Percentiles rank a stretch among this genome's conserved stretches.
phyloP scores from a whole-genome alignment of 2,329 filamentous ascomycete genomes.

The Hypoxylon sp. region DNA sequence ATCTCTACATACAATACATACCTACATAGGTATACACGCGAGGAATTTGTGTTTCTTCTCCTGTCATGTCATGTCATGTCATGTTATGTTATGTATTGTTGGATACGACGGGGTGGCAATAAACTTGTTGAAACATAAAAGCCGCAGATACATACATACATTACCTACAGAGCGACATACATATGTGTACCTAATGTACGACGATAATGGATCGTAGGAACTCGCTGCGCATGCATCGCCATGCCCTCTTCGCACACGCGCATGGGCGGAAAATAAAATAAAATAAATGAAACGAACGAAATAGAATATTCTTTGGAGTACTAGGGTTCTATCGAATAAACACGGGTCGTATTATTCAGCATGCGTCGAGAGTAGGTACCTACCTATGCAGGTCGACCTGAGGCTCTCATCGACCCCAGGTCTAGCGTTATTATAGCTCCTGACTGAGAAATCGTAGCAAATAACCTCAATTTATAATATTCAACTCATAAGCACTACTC shows the following conservation, averaged over 20 bases:
- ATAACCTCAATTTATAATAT: not conserved
- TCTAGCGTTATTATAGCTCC: too few relatives aligned
- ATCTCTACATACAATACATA: not conserved
- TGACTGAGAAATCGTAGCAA: too few relatives aligned
- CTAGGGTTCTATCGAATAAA: not conserved
- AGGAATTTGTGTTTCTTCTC: not conserved
- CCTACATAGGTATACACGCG: not conserved
- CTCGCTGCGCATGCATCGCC: not conserved
- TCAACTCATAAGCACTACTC: not conserved
- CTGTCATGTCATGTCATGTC: not conserved
- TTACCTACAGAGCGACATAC: not conserved
- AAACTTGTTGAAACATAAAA: slow-evolving; percentile 19
- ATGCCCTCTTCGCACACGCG: slow-evolving; percentile 1
- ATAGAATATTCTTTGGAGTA: slow-evolving; percentile 9
- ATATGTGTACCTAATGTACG: slow-evolving; percentile 4
- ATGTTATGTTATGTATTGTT: not conserved
- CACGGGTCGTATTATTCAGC: not conserved
- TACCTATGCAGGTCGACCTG: not conserved
- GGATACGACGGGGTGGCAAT: not conserved
- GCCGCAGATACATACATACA: slow-evolving; percentile 7
- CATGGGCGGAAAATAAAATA: not conserved
- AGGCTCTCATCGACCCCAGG: slow-evolving; percentile 9
- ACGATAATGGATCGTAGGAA: slow-evolving; percentile 22
- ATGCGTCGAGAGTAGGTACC: not conserved
- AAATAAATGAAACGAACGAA: not conserved